Base-by-base conservation (phyloP, 2,329 filamentous ascomycete genomes). In the Cladosporium sp. region DNA sequence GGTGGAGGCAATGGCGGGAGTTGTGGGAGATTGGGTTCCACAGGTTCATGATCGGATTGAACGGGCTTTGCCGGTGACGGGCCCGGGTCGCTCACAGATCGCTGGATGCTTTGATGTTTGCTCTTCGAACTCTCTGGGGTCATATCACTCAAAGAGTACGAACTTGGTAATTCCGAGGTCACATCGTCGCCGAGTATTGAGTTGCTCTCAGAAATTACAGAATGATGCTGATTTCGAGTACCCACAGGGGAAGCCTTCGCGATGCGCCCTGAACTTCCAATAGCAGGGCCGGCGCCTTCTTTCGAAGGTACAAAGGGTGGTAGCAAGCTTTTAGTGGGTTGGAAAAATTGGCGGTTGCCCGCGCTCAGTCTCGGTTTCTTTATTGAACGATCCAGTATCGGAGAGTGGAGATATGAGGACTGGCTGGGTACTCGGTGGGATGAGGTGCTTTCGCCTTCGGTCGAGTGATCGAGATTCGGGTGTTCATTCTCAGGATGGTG, bases 121-220 rank as follows among this genome's bases (percentile, higher is more conserved):
- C 51, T 55, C 32, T 49, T 53, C 36, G 36, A 48, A 15, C 54
- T 57, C 18, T 55, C 47, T 0, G 59, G 57, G 4, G 59, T 58
- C 7, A 57, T 49, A 33, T 64, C 59, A 29, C 61, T 65, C 18
- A 67, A 50, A 6, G 63, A 64, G 38, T 67, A 68, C 2, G 64
- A 62, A 7, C 60, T 65, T 1, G 66, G 66, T 11, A 68, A 46
- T 50, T 68, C 61, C 3, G 64, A 66, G 8, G 58, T 62, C 3
- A 55, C 46, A 20, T 55, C 53, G 27, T 55, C 39, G 12, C 32
- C 13, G 11, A 38, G 27, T 3, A 22, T 7, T 5, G 40, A 42
- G 8, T 50, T 20, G 12, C 19, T 29, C 11, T 9, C 36, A 27
- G n/a, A 15, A 20, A n/a, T 12, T 19, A 13, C 4, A 18, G 19